Conservation (phyloP, 768 basidiomycete genomes). For the Chalciporus piperatus region DNA sequence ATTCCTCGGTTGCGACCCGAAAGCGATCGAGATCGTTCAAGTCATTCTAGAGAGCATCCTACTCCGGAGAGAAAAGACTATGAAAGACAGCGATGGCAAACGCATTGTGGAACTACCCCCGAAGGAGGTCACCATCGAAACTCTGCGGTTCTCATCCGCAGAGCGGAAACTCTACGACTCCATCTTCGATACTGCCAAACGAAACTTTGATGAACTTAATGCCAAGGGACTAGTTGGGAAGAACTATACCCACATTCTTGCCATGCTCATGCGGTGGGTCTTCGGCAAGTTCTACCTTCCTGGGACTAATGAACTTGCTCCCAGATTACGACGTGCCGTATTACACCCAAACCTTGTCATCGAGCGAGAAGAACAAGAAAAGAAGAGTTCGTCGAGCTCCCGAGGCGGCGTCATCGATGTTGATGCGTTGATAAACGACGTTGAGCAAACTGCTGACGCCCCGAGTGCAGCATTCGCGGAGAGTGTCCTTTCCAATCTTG, state of each 20-base stretch:
- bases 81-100: slow-evolving; percentile 83
- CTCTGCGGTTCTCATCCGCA: slow-evolving; percentile 73
- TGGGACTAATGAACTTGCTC: slow-evolving; percentile 7
- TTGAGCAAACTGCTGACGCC: slow-evolving; percentile 34
- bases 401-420: slow-evolving; percentile 49
- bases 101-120: slow-evolving; percentile 84
- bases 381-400: slow-evolving; percentile 31
- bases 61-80: slow-evolving; percentile 88
- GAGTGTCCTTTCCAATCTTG: slow-evolving; percentile 60
- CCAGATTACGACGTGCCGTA: slow-evolving; percentile 85
- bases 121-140: slow-evolving; percentile 76
- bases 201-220: slow-evolving; percentile 74
- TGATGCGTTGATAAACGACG: slow-evolving; percentile 55
- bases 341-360: slow-evolving; percentile 86
- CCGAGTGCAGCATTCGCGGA: slow-evolving; percentile 52
- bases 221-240: slow-evolving; percentile 75
- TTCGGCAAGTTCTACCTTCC: not conserved
- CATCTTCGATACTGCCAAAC: slow-evolving; percentile 76
- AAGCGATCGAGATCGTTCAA: slow-evolving; percentile 93
- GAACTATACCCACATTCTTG: slow-evolving; percentile 86
- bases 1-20: slow-evolving; percentile 86
- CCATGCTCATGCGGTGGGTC: slow-evolving; percentile 88
- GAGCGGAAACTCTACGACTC: slow-evolving; percentile 90
- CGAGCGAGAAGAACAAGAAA: slow-evolving; percentile 41
- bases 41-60: slow-evolving; percentile 88